phyloP scores from a whole-genome alignment of 495 filamentous ascomycete species.

The Neurospora intermedia region DNA sequence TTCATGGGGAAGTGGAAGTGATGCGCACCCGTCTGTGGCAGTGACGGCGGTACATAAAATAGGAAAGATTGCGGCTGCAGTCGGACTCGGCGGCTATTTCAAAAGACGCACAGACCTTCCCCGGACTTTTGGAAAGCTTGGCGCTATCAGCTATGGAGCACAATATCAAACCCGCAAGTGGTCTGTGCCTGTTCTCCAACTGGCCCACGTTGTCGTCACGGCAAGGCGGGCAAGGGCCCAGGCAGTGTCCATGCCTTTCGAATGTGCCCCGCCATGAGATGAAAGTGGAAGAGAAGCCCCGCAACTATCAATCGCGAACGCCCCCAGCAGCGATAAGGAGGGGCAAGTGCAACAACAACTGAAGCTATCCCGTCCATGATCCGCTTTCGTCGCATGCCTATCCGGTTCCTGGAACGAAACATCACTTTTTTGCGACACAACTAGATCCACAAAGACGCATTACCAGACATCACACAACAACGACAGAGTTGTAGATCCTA shows the following conservation, averaged over 20 bases:
- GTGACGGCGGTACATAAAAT: not conserved
- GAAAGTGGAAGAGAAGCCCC: not conserved
- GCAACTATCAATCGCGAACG: not conserved
- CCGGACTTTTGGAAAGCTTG: not conserved
- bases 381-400: not conserved
- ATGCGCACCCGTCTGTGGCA: not conserved
- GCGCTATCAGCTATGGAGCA: not conserved
- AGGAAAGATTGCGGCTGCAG: not conserved
- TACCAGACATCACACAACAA: not conserved
- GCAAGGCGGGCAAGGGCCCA: not conserved
- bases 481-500: not conserved
- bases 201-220: not conserved
- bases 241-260: not conserved
- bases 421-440: not conserved
- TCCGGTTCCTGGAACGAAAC: not conserved
- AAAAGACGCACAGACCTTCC: not conserved
- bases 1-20: not conserved
- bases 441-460: not conserved
- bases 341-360: not conserved
- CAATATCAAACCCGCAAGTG: not conserved
- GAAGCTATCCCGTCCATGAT: not conserved
- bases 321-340: not conserved
- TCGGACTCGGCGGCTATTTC: not conserved
- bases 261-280: not conserved
- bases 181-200: not conserved